Evolutionary conservation across 495 filamentous ascomycete species (phyloP).

Genomic region (Cryomyces minteri): DNA sequence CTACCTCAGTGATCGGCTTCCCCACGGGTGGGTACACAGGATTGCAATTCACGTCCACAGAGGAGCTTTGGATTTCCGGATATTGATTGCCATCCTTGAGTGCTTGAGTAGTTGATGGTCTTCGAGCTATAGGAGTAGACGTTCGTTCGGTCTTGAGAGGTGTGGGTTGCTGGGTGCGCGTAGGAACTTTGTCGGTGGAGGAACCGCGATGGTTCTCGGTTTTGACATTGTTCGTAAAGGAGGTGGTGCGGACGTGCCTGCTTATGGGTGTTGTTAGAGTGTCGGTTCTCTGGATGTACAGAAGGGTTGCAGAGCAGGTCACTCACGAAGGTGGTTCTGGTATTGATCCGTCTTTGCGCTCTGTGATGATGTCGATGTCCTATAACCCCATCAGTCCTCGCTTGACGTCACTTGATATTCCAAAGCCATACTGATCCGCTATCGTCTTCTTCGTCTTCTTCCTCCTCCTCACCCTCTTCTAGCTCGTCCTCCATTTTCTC

Average conservation of each 20-base stretch:
- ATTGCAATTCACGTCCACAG: conserved; percentile 66
- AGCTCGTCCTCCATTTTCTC: conserved; percentile 18
- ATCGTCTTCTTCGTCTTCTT: conserved; percentile 51
- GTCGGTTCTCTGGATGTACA: not conserved
- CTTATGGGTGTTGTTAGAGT: conserved; percentile 17
- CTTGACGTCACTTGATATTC: not conserved
- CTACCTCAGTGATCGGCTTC: conserved; percentile 31
- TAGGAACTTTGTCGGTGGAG: too few species aligned
- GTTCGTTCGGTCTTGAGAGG: not conserved
- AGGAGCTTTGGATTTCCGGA: conserved; percentile 54
- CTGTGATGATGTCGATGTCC: conserved; percentile 93
- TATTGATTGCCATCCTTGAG: conserved; percentile 35
- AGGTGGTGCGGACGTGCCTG: not conserved
- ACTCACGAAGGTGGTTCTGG: conserved; percentile 47
- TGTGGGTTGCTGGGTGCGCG: not conserved
- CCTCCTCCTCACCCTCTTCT: conserved; percentile 56
- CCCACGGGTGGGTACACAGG: conserved; percentile 30
- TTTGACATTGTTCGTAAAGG: not conserved
- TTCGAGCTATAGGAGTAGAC: not conserved
- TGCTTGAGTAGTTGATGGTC: not conserved
- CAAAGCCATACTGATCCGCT: conserved; percentile 11
- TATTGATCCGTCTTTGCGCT: conserved; percentile 57
- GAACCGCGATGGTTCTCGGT: too few species aligned
- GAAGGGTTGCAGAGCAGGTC: not conserved
- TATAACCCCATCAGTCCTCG: conserved; percentile 16